These are phyloP conservation scores for Exophiala spinifera DNA, from an alignment of 2,329 filamentous ascomycete species.

Conservation along the genomic window DNA sequence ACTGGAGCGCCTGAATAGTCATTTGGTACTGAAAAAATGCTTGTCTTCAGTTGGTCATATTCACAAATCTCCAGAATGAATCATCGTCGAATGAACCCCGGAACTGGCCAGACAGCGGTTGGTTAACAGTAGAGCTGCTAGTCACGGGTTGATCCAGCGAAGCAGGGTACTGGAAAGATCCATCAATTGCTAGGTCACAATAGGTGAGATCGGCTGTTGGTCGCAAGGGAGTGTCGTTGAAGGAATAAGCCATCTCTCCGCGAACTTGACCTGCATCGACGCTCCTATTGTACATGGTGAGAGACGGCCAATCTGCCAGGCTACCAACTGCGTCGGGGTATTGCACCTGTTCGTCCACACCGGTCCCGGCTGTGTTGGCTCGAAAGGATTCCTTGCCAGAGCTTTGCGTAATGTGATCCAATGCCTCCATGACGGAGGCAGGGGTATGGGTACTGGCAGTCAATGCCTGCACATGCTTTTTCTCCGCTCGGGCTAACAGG, in stretches of 20 bases:
- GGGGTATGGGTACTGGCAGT: neutral
- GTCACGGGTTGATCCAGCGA: neutral
- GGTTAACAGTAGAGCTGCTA: neutral
- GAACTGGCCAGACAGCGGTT: neutral
- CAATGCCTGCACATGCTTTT: conserved; percentile 6
- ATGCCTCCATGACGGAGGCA: neutral
- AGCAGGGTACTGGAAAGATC: neutral
- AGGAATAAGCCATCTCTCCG: neutral
- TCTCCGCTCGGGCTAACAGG: conserved; percentile 12
- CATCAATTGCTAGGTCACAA: conserved; percentile 1
- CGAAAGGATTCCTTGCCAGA: neutral
- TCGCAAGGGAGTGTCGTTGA: conserved; percentile 6
- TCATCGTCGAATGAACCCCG: neutral
- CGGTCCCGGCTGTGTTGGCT: too few relatives aligned
- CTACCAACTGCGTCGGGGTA: neutral
- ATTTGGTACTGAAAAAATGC: neutral
- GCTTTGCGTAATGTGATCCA: conserved; percentile 4
- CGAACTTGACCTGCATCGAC: neutral
- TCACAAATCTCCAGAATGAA: neutral
- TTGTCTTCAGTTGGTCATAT: neutral
- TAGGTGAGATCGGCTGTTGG: conserved; percentile 7
- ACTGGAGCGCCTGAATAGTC: too few relatives aligned
- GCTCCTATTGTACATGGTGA: neutral
- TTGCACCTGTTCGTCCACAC: neutral
- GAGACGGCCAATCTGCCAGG: conserved; percentile 5